Base-by-base conservation (phyloP, 2,329 filamentous ascomycete species). In the Samsoniella hepiali region DNA sequence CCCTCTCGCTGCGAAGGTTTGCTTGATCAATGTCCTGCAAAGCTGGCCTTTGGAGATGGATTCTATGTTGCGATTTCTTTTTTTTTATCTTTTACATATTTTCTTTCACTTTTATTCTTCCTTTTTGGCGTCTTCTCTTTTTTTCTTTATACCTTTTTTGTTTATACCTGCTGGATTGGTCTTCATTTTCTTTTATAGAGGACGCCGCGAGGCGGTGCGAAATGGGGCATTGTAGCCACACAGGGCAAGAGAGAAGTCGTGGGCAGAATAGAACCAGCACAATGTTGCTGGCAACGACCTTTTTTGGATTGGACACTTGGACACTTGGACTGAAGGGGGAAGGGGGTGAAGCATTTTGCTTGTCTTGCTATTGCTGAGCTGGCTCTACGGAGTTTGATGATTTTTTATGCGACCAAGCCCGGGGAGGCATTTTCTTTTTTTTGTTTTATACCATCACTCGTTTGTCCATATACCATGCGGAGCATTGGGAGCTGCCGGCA, bases 171-270 rank as follows among this genome's bases (percentile, higher is more conserved):
- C 65, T 65, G 62, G 58, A 50, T 63, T 68, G 38, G 64, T 66
- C 61, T 64, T 65, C 61, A 47, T 61, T 63, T 63, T 65, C 51
- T 63, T 50, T 62, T 68, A 67, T 74, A 78, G 72, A 78, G 71
- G 72, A 73, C 68, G 76, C 76, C 76, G 76, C 77, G 70, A 80
- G 77, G 78, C 76, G 61, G 60, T 62, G 51, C 51, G 51, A 54
- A 69, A 40, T 63, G 66, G 65, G 67, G 63, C 51, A 36, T 55
- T 32, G 44, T 17, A 34, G 58, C 47, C 58, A 60, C 58, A 60
- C 58, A 42, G 49, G 38, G 42, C 53, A 31, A 54, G 38, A 55
- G 56, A 66, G 22, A 22, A 22, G 67, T 59, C 47, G 53, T 63
- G 38, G 55, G 29, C 27, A 47, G 62, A 57, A 53, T 54, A 66